These are phyloP conservation scores for Nicotiana obtusifolia DNA, from an alignment of 257 asterid genomes.

Conservation along the genomic window DNA sequence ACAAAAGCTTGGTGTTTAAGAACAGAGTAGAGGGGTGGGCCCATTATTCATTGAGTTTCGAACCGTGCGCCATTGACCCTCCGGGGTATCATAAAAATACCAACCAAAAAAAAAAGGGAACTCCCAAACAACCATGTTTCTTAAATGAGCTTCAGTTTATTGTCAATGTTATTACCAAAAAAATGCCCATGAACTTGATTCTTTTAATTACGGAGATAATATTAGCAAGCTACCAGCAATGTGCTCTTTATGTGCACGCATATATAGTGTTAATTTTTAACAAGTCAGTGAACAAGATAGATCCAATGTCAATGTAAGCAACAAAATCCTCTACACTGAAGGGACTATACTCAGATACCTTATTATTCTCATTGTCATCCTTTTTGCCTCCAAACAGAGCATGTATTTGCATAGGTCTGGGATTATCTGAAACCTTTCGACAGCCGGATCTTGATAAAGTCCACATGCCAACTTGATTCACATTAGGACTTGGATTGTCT, in stretches of 20 bases:
- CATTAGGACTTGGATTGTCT: slow-evolving; percentile 12
- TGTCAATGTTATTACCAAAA: not conserved
- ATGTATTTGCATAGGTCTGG: slow-evolving; percentile 43
- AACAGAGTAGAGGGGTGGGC: no score
- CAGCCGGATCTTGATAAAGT: slow-evolving; percentile 14
- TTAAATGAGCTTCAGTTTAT: not conserved
- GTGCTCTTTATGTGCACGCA: not conserved
- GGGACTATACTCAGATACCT: slow-evolving; percentile 35
- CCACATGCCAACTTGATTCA: slow-evolving; percentile 14
- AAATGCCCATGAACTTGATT: not conserved
- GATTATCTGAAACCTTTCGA: slow-evolving; percentile 15
- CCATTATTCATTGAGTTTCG: no score
- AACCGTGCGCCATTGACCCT: no score
- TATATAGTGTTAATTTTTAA: not conserved
- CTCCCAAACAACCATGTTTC: not conserved
- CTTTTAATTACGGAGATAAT: not conserved
- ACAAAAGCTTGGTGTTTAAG: no score
- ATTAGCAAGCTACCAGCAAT: not conserved
- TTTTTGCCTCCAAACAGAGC: slow-evolving; percentile 83
- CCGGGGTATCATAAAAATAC: no score
- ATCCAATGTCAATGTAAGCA: not conserved
- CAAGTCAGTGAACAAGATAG: not conserved
- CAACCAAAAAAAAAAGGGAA: no score
- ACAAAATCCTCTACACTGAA: not conserved
- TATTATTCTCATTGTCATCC: slow-evolving; percentile 53